Evolutionary conservation across 2,329 filamentous ascomycete genomes (phyloP), one percentile per base, ranked within the genome.

Genomic region (Didymella segeticola): DNA sequence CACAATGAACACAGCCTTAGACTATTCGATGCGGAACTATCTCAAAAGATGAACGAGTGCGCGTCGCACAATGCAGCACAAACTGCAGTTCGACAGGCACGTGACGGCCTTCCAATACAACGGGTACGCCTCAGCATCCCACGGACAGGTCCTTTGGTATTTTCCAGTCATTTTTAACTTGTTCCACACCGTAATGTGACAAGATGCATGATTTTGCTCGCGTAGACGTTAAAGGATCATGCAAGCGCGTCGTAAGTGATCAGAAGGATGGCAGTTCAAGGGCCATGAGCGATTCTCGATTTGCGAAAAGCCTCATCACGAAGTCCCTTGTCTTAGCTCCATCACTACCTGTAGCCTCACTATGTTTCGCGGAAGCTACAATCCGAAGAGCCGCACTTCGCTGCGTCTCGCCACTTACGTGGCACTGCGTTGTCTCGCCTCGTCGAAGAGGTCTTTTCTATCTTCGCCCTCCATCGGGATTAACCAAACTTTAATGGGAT

Each of bases 61-160:
- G 47, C 33, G 42, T 58, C 27, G 57, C 60, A 61, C 55, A 31
- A 53, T 39, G 59, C 60, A 51, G 43, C 42, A 58, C 66, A 59
- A 58, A 62, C 57, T 55, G 43, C 50, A 43, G 51, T 60, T 62
- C 63, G 39, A 26, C 20, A 48, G 48, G 50, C 43, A 57, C 47
- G 48, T 46, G 55, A 39, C 41, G 30, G 39, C 23, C 46, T 49
- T 14, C 46, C 52, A 48, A 54, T 49, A 43, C 45, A 19, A 31
- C 19, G 12, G 26, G 17, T 17, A 20, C 33, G 45, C 51, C 38
- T 46, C 45, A 29, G 19, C 7, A 42, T 12, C 43, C 17, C 43
- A 55, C 42, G 43, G 43, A 26, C 39, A 36, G 19, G 23, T 15
- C 22, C 33, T 19, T 49, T 12, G 11, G n/a, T 45, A 30, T 14